Conservation (phyloP, 176 grass and related monocot genomes). For the Cymbopogon citratus region DNA sequence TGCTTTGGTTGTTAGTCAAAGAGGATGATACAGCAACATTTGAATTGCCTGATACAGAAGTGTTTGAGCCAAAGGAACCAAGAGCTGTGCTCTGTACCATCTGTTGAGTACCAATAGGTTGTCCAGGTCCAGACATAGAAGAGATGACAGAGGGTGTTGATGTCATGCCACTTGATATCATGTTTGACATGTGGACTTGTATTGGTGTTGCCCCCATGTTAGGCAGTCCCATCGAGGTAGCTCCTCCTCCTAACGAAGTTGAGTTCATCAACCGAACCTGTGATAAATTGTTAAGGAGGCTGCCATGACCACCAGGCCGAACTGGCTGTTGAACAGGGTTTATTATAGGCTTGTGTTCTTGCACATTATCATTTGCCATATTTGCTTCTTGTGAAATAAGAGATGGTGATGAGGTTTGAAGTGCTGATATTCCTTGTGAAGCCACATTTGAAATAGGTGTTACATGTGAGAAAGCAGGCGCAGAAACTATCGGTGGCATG, state of each 20-base stretch:
- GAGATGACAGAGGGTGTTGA: conserved; percentile 61
- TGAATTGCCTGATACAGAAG: conserved; percentile 54
- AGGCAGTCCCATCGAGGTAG: conserved; percentile 58
- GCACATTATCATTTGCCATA: conserved; percentile 60
- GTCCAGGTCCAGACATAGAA: conserved; percentile 60
- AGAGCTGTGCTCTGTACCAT: conserved; percentile 53
- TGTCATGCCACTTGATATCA: conserved; percentile 82
- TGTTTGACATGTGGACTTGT: conserved; percentile 91
- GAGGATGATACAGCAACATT: conserved; percentile 56
- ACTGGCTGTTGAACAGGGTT: conserved; percentile 54
- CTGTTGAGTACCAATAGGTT: conserved; percentile 48
- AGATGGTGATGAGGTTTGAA: conserved; percentile 74
- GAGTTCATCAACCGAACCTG: conserved; percentile 58
- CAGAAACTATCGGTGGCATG: conserved; percentile 48
- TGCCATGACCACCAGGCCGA: conserved; percentile 69
- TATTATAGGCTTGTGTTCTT: conserved; percentile 80
- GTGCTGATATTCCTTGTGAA: conserved; percentile 52
- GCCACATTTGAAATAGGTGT: conserved; percentile 52
- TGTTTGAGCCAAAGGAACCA: conserved; percentile 64
- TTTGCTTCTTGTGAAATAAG: conserved; percentile 76
- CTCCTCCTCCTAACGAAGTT: conserved; percentile 54
- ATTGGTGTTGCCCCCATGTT: conserved; percentile 72
- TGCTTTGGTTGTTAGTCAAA: conserved; percentile 55
- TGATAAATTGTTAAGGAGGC: conserved; percentile 78
- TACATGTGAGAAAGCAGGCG: conserved; percentile 52